Evolutionary conservation across 495 filamentous ascomycete genomes (phyloP), one percentile per base, ranked within the genome.

Genomic region (Echria macrotheca): DNA sequence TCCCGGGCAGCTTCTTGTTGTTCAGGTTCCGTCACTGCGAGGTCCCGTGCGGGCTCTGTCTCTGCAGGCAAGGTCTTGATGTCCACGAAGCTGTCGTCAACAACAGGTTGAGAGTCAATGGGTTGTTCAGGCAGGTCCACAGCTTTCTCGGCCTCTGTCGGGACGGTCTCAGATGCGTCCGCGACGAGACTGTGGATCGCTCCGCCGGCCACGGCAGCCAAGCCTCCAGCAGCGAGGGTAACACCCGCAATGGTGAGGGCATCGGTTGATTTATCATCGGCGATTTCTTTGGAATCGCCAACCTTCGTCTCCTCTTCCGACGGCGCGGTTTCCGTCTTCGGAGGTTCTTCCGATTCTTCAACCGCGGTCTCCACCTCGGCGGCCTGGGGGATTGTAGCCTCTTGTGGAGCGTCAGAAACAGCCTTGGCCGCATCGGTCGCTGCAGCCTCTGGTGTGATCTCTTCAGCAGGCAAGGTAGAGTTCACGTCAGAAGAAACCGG

Each of bases 191-290:
- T 19, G 5, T 50, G 22, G 26, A 43, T 50, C 1, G 39, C 25
- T 1, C 23, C 37, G 10, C 47, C 47, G 3, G 26, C 47, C 3
- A 43, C n/a, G n/a, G 47, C 47, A 14, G 37, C 37, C 24, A 50
- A 22, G 7, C 47, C 47, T 9, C 47, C 47, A 23, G 37, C 38
- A 23, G 26, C 47, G 25, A 50, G 22, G 33, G 38, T 24, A 18
- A 15, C 38, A 11, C 37, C 47, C 23, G 47, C 47, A 22, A 50
- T 26, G 12, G 32, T 23, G 9, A 25, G 19, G 26, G 21, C 35
- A 23, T 50, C 38, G 25, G 22, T 22, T 14, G 47, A 32, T 7
- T 43, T 21, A 12, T 41, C 28, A 28, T 24, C 19, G 25, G 24
- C 9, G 7, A 8, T 11, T 25, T 50, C 38, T 43, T 23, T n/a